These are phyloP conservation scores for Fonsecaea multimorphosa DNA, from an alignment of 2,329 filamentous ascomycete species.

Conservation along the genomic window DNA sequence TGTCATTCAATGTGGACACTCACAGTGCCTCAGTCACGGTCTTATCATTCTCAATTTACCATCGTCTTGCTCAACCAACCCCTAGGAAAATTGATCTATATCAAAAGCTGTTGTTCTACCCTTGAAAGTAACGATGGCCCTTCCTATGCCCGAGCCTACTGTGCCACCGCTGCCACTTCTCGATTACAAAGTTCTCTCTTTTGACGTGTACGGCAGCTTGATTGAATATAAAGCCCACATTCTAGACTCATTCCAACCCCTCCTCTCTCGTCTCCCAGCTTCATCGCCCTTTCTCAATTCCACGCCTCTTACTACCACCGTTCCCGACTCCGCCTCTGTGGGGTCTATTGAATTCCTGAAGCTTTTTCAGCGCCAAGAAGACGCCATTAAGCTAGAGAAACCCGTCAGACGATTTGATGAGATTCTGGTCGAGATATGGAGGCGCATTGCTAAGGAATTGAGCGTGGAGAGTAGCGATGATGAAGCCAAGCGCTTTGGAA, in stretches of 20 bases:
- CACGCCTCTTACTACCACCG: slow-evolving; percentile 31
- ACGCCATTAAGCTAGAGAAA: slow-evolving; percentile 57
- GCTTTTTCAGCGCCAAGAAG: slow-evolving; percentile 56
- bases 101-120: background rate
- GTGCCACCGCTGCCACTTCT: slow-evolving; percentile 33
- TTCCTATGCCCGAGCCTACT: slow-evolving; percentile 39
- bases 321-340: slow-evolving; percentile 32
- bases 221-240: slow-evolving; percentile 78
- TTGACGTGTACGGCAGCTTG: slow-evolving; percentile 81
- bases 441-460: slow-evolving; percentile 44
- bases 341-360: slow-evolving; percentile 51
- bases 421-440: slow-evolving; percentile 60
- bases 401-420: slow-evolving; percentile 66
- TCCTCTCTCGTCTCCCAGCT: slow-evolving; percentile 39
- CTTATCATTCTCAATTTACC: background rate
- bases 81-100: background rate
- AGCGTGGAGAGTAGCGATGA: slow-evolving; percentile 32
- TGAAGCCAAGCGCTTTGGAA: slow-evolving; percentile 57
- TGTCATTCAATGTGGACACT: background rate
- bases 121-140: slow-evolving; percentile 12
- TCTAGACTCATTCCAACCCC: slow-evolving; percentile 56
- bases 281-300: slow-evolving; percentile 42
- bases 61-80: background rate
- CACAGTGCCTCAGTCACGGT: background rate
- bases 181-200: slow-evolving; percentile 61